Base-by-base conservation (phyloP, 768 basidiomycete species). In the Podaxis sp. region DNA sequence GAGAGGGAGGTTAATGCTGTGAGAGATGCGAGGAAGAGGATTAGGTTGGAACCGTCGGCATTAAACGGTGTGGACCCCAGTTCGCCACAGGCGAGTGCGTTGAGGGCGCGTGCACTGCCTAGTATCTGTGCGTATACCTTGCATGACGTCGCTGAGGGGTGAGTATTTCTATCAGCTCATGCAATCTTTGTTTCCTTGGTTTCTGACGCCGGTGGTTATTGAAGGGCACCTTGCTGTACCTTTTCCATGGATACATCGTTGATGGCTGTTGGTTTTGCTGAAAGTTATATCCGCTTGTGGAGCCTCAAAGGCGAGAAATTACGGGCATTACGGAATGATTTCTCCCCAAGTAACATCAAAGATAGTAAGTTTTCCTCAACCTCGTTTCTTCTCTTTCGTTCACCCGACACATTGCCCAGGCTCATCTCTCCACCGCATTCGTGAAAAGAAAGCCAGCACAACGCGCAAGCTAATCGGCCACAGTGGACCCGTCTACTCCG, bases 381-480 rank as follows among this genome's bases (percentile, higher is more conserved):
- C 22, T 28, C 28, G 13, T 24, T 13, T 50, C 17, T 30, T 22
- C 33, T 36, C 40, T 50, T 33, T 58, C 28, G 24, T 15, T 36
- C 12, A 13, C 40, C 13, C 59, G 13, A 52, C 57, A 44, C 38
- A 17, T 37, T 51, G 59, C 44, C 49, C 65, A 93, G 92, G 79
- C 49, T 68, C 82, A 26, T 86, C 87, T 7, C 75, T 88, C 53
- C 81, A 76, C 54, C 85, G 87, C 71, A 82, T 93, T 30, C 81
- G 86, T 64, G 93, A 95, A 73, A 93, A 89, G 74, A 91, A 89
- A 60, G 91, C 90, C 1, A 83, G 83, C 22, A 87, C 90, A 0
- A 95, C 96, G 10, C 88, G 95, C n/a, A 99, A 98, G 77, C 84
- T 99, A 17, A 87, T 99, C 57, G 97, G 95, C 1, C 97, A 99